phyloP scores from a whole-genome alignment of 129 eudicot genomes.

The Lonicera japonica region DNA sequence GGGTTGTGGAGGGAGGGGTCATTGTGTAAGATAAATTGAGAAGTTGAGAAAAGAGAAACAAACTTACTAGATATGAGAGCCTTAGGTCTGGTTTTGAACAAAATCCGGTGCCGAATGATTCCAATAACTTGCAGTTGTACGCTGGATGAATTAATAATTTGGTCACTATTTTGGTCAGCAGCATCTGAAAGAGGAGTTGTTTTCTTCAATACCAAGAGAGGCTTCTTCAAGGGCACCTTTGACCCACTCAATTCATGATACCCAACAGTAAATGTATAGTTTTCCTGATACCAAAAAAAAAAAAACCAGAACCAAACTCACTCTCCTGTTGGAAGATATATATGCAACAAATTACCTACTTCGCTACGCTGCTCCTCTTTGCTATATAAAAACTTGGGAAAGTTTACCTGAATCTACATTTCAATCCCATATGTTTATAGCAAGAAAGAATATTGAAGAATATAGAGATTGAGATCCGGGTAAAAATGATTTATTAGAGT shows the following conservation, averaged over 20 bases:
- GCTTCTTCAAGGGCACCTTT: constrained; percentile 83
- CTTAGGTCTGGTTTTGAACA: constrained; percentile 91
- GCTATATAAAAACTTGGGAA: too few relatives aligned
- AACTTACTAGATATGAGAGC: constrained; percentile 76
- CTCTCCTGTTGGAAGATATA: background rate
- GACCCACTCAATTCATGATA: constrained; percentile 95
- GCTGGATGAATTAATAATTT: constrained; percentile 22
- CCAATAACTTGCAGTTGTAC: constrained; percentile 83
- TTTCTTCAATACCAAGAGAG: constrained; percentile 80
- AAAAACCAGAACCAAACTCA: constrained; percentile 5
- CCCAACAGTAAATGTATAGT: constrained; percentile 78
- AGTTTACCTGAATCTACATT: constrained; percentile 6
- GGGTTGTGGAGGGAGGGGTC: too few relatives aligned
- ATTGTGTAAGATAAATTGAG: background rate
- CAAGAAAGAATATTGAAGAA: background rate
- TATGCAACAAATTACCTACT: background rate
- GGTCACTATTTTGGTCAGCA: constrained; percentile 24
- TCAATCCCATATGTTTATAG: background rate
- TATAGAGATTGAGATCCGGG: background rate
- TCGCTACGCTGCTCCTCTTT: background rate
- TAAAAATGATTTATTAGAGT: background rate
- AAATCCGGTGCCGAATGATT: constrained; percentile 68
- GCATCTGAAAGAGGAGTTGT: constrained; percentile 24
- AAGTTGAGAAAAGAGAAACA: background rate
- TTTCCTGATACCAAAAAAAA: constrained; percentile 45